Base-by-base conservation (phyloP, 495 filamentous ascomycete species). In the Penicillium diatomitis region DNA sequence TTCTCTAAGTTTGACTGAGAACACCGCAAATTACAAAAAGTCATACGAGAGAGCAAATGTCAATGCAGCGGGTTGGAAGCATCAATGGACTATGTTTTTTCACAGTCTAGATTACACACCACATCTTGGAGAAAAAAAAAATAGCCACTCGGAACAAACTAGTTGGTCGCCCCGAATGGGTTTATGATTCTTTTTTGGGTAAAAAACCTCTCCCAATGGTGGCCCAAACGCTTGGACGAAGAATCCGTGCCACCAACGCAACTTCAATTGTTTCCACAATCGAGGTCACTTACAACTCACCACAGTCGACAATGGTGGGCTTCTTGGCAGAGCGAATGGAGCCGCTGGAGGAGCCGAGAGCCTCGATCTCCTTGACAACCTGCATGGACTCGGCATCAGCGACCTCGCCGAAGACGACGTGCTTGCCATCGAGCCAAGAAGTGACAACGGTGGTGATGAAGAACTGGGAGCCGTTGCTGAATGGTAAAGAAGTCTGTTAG, bases 351-450 rank as follows among this genome's bases (percentile, higher is more conserved):
- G 70, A 77, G 64, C 85, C 86, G 35, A 80, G 77, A 49, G 78
- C 74, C 81, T 95, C 87, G 46, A 95, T 74, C 54, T 81, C 77
- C 69, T 77, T 76, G 63, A 92, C 85, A 48, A 90, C 60, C 0
- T 64, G 51, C 71, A 80, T 65, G 54, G 83, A 87, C n/a, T 70
- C 64, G 0, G 70, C 61, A 49, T 88, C 83, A 44, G 78, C 76
- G 38, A 99, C 91, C 69, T 97, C 85, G 53, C 92, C 92, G 69
- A 97, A 99, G 49, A 99, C 92, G 48, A 99, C 92, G 73, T 99
- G 92, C 76, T 97, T 97, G 57, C 84, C 82, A 64, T 97, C 88
- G 46, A 99, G 82, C 76, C 96, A 94, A 31, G 85, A 83, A 38
- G 92, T 99, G 29, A 79, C 73, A 53, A 94, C 86, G 32, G 94